A percentile compares a stretch with the other conserved stretches of the same genome.
phyloP scores from a whole-genome alignment of 2,329 filamentous ascomycete species.

The Calonectria honghensis region DNA sequence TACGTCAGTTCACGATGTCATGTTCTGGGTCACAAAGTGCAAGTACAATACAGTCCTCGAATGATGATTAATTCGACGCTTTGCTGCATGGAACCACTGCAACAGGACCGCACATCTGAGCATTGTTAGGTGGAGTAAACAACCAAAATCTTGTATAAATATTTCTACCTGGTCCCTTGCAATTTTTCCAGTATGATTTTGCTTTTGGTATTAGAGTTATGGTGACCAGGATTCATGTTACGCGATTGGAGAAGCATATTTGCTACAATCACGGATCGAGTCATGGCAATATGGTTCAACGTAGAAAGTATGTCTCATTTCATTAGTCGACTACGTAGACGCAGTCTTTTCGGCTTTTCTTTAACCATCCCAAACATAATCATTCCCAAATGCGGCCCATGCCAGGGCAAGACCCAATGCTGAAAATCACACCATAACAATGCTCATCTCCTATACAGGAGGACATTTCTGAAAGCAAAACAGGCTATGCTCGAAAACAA shows the following conservation, averaged over 20 bases:
- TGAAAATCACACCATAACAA: conserved; percentile 53
- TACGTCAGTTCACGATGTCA: neutral
- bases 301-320: conserved; percentile 46
- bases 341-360: conserved; percentile 56
- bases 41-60: neutral
- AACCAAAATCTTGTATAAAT: neutral
- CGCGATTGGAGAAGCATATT: neutral
- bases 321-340: conserved; percentile 52
- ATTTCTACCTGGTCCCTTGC: neutral
- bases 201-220: neutral
- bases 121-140: neutral
- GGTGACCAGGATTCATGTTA: neutral
- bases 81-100: neutral
- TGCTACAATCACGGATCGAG: neutral
- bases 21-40: neutral
- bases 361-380: conserved; percentile 51
- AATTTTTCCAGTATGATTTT: neutral
- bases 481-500: conserved; percentile 53
- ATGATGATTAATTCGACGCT: neutral
- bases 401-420: conserved; percentile 52
- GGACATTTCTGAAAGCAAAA: conserved; percentile 46
- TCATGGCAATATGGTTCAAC: conserved; percentile 37
- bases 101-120: neutral
- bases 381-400: conserved; percentile 50
- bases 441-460: conserved; percentile 49